Conservation (phyloP, 495 filamentous ascomycete species). For the Penicillium roqueforti region DNA sequence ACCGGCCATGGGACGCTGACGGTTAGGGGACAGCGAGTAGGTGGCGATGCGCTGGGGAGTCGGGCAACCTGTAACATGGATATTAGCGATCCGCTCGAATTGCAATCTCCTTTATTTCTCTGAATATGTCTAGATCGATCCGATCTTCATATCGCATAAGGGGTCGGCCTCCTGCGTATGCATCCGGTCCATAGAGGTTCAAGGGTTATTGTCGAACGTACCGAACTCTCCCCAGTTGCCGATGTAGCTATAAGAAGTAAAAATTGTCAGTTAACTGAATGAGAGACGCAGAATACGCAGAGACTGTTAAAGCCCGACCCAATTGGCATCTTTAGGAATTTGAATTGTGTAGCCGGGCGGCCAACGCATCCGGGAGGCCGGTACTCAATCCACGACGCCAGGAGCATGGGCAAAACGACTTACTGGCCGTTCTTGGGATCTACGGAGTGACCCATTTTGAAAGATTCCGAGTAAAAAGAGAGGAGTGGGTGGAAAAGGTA, state of each 20-base stretch:
- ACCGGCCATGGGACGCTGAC: conserved; percentile 62
- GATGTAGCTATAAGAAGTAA: conserved; percentile 58
- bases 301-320: background rate
- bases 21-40: conserved; percentile 60
- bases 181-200: conserved; percentile 10
- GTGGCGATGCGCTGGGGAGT: conserved; percentile 60
- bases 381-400: conserved; percentile 14
- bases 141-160: background rate
- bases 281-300: background rate
- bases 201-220: conserved; percentile 48
- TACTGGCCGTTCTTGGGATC: conserved; percentile 67
- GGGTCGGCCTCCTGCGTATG: conserved; percentile 9
- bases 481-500: conserved; percentile 13
- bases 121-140: background rate
- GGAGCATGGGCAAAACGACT: conserved; percentile 38
- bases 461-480: conserved; percentile 20
- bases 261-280: conserved; percentile 23
- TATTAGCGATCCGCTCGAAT: background rate
- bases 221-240: conserved; percentile 84
- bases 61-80: conserved; percentile 34
- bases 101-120: no score
- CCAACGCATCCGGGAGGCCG: conserved; percentile 22
- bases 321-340: conserved; percentile 1
- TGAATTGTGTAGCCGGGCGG: conserved; percentile 15
- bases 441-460: conserved; percentile 65